Conservation (phyloP, 2,329 filamentous ascomycete species). For the Coniochaeta sp. region DNA sequence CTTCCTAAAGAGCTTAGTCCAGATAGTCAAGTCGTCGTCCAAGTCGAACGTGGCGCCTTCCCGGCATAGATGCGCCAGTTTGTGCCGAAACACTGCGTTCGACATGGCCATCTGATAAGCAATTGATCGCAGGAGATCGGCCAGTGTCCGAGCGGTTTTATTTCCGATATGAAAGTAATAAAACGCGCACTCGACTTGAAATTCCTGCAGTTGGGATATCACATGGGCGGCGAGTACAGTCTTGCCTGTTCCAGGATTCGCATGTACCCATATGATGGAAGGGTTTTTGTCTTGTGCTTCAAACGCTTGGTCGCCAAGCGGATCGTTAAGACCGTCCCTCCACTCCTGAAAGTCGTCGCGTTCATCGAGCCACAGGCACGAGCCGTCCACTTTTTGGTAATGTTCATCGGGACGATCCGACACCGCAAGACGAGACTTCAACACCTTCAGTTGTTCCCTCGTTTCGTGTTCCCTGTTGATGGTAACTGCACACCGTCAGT, state of each 20-base stretch:
- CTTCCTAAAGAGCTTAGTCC: conserved; percentile 23
- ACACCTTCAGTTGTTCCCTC: conserved; percentile 6
- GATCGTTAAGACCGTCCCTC: conserved; percentile 9
- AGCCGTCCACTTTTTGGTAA: conserved; percentile 17
- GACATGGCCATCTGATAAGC: conserved; percentile 24
- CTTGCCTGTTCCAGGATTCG: conserved; percentile 14
- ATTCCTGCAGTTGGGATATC: conserved; percentile 5
- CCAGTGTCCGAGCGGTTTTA: conserved; percentile 7
- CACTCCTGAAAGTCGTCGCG: conserved; percentile 18
- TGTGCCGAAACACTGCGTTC: conserved; percentile 13
- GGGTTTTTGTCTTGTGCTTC: not conserved
- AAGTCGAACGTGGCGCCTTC: conserved; percentile 14
- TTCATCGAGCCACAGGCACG: conserved; percentile 21
- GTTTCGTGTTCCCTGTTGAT: conserved; percentile 3
- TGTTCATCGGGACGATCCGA: conserved; percentile 17
- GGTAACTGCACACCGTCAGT: conserved; percentile 1
- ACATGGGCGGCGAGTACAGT: conserved; percentile 6
- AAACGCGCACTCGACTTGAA: conserved; percentile 5
- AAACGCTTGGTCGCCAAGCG: not conserved
- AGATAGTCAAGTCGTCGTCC: conserved; percentile 20
- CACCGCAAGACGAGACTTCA: conserved; percentile 12
- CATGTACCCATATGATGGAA: conserved; percentile 18
- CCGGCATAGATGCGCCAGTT: conserved; percentile 13
- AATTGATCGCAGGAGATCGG: conserved; percentile 16
- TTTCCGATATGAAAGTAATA: conserved; percentile 15